phyloP scores from a whole-genome alignment of 495 filamentous ascomycete genomes.

The Penicillium mononematosum region DNA sequence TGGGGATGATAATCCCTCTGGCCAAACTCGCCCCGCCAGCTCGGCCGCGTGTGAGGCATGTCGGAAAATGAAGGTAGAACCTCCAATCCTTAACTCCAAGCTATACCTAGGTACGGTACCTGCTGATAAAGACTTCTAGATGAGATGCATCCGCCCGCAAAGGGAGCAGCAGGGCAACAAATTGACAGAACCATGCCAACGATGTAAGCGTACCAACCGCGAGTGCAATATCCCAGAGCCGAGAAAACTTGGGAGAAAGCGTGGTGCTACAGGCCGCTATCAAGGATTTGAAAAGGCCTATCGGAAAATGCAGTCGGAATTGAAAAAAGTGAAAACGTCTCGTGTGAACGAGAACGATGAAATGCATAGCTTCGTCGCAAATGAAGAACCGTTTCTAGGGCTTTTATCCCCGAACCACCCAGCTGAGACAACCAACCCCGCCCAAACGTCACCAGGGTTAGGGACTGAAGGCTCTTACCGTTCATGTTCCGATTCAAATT shows the following conservation, averaged over 20 bases:
- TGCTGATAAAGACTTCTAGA: constrained; percentile 11
- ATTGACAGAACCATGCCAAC: constrained; percentile 19
- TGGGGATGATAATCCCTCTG: background rate
- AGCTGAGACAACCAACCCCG: background rate
- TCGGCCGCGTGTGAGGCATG: constrained; percentile 18
- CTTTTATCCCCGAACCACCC: background rate
- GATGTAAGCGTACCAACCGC: constrained; percentile 25
- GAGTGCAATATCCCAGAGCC: constrained; percentile 23
- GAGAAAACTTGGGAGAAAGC: constrained; percentile 24
- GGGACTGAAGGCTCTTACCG: too few species aligned
- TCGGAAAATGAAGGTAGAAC: constrained; percentile 18
- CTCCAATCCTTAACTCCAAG: too few species aligned
- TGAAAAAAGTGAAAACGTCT: constrained; percentile 16
- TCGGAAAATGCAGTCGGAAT: constrained; percentile 24
- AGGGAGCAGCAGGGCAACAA: background rate
- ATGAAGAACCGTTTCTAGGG: background rate
- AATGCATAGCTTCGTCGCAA: background rate
- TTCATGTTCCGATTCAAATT: background rate
- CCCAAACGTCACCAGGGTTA: background rate
- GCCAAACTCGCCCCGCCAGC: background rate
- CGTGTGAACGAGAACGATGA: constrained; percentile 1
- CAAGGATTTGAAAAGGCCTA: constrained; percentile 30
- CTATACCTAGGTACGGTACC: background rate
- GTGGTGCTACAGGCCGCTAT: constrained; percentile 26
- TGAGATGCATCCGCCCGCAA: constrained; percentile 26